A percentile compares a stretch with the other conserved stretches of the same genome.
These are phyloP conservation scores for Biscogniauxia marginata DNA, from an alignment of 2,329 filamentous ascomycete genomes.

Conservation along the genomic window DNA sequence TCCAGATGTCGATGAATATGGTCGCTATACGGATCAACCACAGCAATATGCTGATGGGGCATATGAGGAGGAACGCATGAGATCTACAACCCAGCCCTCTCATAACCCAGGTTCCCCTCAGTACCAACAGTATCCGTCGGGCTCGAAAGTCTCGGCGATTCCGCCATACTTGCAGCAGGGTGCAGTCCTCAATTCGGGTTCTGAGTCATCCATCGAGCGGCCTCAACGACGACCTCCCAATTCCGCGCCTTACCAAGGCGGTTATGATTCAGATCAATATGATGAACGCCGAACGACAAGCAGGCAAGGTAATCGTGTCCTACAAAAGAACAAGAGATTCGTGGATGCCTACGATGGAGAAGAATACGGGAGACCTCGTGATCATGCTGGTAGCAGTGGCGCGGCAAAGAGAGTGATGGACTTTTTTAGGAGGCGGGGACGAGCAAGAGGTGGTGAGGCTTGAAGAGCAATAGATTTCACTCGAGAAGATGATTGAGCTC, in stretches of 20 bases:
- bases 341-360: slow-evolving; percentile 84
- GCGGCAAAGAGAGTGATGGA: slow-evolving; percentile 95
- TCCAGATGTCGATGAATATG: slow-evolving; percentile 37
- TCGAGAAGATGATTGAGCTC: background rate
- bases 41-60: slow-evolving; percentile 39
- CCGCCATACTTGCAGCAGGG: slow-evolving; percentile 48
- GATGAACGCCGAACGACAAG: slow-evolving; percentile 40
- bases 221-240: slow-evolving; percentile 41
- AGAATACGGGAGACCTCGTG: slow-evolving; percentile 53
- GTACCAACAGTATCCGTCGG: slow-evolving; percentile 42
- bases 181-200: slow-evolving; percentile 48
- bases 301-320: slow-evolving; percentile 48
- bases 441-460: slow-evolving; percentile 62
- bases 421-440: slow-evolving; percentile 87
- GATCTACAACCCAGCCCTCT: slow-evolving; percentile 18
- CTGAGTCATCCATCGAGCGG: slow-evolving; percentile 53
- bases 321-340: slow-evolving; percentile 88
- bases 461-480: slow-evolving; percentile 6
- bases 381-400: slow-evolving; percentile 79
- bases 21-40: slow-evolving; percentile 34
- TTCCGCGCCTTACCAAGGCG: slow-evolving; percentile 44
- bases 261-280: slow-evolving; percentile 44
- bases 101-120: slow-evolving; percentile 37
- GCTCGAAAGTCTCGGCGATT: slow-evolving; percentile 43
- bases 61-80: slow-evolving; percentile 35